Conservation (phyloP, 495 filamentous ascomycete species). For the Eremomyces bilateralis region DNA sequence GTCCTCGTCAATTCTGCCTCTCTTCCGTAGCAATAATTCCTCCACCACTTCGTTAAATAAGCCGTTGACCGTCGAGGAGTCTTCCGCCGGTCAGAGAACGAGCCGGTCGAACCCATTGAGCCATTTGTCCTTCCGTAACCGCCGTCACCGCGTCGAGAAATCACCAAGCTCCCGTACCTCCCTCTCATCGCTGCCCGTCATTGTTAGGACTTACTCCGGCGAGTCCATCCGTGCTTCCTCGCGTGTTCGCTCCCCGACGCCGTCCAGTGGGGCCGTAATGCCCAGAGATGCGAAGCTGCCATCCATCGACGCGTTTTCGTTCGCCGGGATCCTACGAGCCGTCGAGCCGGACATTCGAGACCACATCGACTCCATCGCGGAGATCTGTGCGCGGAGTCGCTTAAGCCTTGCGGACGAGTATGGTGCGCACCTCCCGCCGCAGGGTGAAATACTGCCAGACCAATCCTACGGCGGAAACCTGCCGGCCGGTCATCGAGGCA, state of each 20-base stretch:
- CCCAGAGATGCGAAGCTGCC: constrained; percentile 17
- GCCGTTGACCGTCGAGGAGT: neutral
- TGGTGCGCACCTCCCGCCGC: constrained; percentile 37
- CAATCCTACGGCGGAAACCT: constrained; percentile 3
- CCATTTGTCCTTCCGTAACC: neutral
- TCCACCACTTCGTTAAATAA: neutral
- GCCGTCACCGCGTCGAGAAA: constrained; percentile 1
- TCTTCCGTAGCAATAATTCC: neutral
- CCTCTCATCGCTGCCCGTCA: constrained; percentile 14
- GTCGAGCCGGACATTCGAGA: constrained; percentile 34
- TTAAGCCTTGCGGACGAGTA: constrained; percentile 42
- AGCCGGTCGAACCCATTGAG: neutral
- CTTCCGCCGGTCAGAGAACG: neutral
- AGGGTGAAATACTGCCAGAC: constrained; percentile 33
- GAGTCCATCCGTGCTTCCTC: constrained; percentile 6
- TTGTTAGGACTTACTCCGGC: constrained; percentile 17
- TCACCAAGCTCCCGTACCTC: constrained; percentile 10
- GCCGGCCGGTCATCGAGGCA: constrained; percentile 6
- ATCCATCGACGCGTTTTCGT: constrained; percentile 32
- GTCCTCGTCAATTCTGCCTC: no score
- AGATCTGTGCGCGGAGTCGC: constrained; percentile 39
- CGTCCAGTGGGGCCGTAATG: neutral
- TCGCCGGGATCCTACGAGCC: constrained; percentile 35
- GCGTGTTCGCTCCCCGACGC: constrained; percentile 7
- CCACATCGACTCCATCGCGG: constrained; percentile 38